Base-by-base conservation (phyloP, 805 yeast genomes). In the Hanseniaspora lindneri region DNA sequence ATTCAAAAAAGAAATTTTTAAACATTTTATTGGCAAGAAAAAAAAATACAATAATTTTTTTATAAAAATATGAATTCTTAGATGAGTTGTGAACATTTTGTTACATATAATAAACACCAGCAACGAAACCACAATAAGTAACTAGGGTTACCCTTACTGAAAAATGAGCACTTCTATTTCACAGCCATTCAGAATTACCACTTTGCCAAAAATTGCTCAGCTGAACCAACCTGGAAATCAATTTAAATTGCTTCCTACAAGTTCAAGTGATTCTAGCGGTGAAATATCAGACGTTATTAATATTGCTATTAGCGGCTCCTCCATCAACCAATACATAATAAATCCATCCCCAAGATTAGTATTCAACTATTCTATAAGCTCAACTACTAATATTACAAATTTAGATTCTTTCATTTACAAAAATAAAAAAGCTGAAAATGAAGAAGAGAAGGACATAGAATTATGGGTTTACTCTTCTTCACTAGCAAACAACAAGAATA, bases 311-410 rank as follows among this genome's bases (percentile, higher is more conserved):
- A 62, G 66, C 1, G 65, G 63, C 17, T 62, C 64, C 24, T 58
- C 66, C 3, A 54, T 64, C 23, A 58, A 62, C 14, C 64, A 64
- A 49, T 64, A 60, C 50, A 50, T 63, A 9, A 55, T 63, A 14
- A 63, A 64, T 47, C 67, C 67, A 27, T 61, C 66, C 1, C 67
- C 67, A 17, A 64, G 59, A 43, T 51, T 62, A n/a, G 54, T 60
- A 3, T 57, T 56, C 29, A 61, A 59, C 46, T 50, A 56, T 20
- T 57, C 67, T 14, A 61, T 64, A 17, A 65, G 66, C 24, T 60
- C 66, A 4, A 63, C 65, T 3, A 59, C 57, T 33, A 53, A 56
- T 33, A 60, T 64, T 14, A 60, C 63, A n/a, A 62, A 66, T 1
- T 63, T 62, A 35, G 57, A 59, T 44, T 58, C 55, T 10, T 52